Evolutionary conservation across 345 rosid genomes (phyloP), one percentile per base, ranked within the genome.

Genomic region (Draba incana): DNA sequence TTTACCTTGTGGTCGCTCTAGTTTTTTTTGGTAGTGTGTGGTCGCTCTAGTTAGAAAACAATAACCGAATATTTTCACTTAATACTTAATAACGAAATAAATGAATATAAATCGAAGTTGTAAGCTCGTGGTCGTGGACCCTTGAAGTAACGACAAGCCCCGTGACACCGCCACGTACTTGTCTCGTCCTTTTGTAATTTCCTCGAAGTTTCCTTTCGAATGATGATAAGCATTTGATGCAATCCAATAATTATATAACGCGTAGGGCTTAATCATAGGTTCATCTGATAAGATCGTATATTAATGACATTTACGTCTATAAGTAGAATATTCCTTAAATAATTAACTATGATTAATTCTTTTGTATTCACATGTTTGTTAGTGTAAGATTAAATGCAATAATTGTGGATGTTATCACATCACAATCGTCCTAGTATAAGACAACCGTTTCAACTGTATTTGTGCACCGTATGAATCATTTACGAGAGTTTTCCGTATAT

Each of bases 161-260:
- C 61, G 55, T 66, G 72, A 74, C 62, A 33, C 47, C 39, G n/a
- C 71, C 77, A 57, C 61, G 77, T 72, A 57, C 71, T 30, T 49
- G 51, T 58, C 39, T 8, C 38, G 70, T 58, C 62, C 54, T 66
- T 58, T 43, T 9, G 47, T 37, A 66, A 6, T 52, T 74, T 74
- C 77, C 50, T 0, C 68, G 77, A 74, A 66, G 35, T 74, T 74
- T 74, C 77, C 72, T 1, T 25, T 38, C 23, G 1, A 20, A 20
- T 20, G 20, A 2, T 10, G 54, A 39, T 50, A n/a, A 41, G 71
- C 49, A 59, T 60, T 31, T 51, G 2, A 43, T 39, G 6, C 58
- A 3, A 64, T 51, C 70, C 55, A 50, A 66, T 51, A 2, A 73
- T 42, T 50, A 14, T 51, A 27, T 13, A 6, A 66, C 77, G 57